phyloP scores from a whole-genome alignment of 139 green algal genomes.

The Chlamydomonas schloesseri region DNA sequence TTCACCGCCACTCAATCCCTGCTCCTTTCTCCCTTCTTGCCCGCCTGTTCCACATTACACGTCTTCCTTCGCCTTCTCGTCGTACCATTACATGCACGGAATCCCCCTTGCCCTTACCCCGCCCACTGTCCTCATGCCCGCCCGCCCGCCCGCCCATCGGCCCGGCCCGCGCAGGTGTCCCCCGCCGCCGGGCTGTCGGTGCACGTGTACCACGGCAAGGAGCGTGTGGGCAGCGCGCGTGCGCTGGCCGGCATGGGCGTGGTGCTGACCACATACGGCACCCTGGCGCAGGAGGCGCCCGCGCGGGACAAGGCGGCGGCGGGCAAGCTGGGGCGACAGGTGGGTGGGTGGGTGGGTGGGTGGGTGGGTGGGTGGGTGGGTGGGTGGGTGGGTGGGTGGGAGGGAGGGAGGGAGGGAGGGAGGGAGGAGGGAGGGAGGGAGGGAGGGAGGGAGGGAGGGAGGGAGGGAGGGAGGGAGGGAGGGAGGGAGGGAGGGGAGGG shows the following conservation, averaged over 20 bases:
- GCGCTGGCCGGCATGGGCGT: conserved; percentile 73
- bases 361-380: background rate
- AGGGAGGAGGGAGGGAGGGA: background rate
- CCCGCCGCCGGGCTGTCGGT: conserved; percentile 56
- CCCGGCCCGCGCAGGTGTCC: conserved; percentile 40
- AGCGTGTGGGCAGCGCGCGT: background rate
- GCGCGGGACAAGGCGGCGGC: conserved; percentile 35
- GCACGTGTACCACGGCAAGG: conserved; percentile 87
- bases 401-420: background rate
- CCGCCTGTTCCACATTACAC: too few relatives aligned
- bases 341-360: background rate
- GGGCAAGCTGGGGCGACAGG: background rate
- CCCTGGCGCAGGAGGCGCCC: conserved; percentile 74
- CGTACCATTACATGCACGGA: too few relatives aligned
- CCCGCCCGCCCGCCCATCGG: too few relatives aligned
- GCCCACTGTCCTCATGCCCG: too few relatives aligned
- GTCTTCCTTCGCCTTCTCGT: too few relatives aligned
- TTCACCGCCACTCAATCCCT: too few relatives aligned
- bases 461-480: too few relatives aligned
- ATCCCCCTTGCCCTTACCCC: too few relatives aligned
- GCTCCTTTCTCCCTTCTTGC: too few relatives aligned
- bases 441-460: too few relatives aligned
- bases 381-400: background rate
- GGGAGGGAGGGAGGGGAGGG: too few relatives aligned
- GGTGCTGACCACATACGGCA: conserved; percentile 95